phyloP scores from a whole-genome alignment of 768 basidiomycete genomes.

The Tricholoma terreum region DNA sequence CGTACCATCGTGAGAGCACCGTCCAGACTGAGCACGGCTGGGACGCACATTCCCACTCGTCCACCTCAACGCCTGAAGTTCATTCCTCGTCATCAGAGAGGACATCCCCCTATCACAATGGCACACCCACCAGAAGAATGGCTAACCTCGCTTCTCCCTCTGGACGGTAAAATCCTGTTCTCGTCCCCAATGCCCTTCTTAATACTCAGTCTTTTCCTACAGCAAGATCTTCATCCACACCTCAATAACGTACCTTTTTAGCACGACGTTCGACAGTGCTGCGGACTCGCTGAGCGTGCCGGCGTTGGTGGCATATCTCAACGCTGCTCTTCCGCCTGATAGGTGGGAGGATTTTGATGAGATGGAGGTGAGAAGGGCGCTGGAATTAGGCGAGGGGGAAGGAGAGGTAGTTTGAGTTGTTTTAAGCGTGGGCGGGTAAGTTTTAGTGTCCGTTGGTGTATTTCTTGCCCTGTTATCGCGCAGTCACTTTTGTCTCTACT shows the following conservation, averaged over 20 bases:
- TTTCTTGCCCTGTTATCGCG: too few species aligned
- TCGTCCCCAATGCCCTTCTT: not conserved
- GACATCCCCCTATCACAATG: not conserved
- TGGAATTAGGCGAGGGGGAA: constrained; percentile 28
- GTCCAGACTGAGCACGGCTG: not conserved
- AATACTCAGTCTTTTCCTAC: constrained; percentile 7
- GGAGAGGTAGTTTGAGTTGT: not conserved
- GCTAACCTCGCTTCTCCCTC: constrained; percentile 58
- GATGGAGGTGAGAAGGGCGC: constrained; percentile 57
- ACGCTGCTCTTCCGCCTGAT: constrained; percentile 71
- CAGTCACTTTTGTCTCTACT: not conserved
- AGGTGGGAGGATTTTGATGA: constrained; percentile 84
- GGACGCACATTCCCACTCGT: constrained; percentile 16
- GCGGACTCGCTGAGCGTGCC: constrained; percentile 70
- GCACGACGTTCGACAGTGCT: constrained; percentile 56
- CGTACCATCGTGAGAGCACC: not conserved
- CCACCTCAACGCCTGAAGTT: constrained; percentile 13
- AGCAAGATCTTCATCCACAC: constrained; percentile 59
- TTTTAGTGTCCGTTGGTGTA: not conserved
- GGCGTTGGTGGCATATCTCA: constrained; percentile 65
- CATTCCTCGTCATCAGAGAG: not conserved
- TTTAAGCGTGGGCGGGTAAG: not conserved
- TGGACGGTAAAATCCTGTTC: constrained; percentile 51
- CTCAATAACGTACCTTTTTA: constrained; percentile 63
- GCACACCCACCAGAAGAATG: constrained; percentile 29